phyloP scores from a whole-genome alignment of 805 yeast genomes.

The Candida khao-thaluensis region DNA sequence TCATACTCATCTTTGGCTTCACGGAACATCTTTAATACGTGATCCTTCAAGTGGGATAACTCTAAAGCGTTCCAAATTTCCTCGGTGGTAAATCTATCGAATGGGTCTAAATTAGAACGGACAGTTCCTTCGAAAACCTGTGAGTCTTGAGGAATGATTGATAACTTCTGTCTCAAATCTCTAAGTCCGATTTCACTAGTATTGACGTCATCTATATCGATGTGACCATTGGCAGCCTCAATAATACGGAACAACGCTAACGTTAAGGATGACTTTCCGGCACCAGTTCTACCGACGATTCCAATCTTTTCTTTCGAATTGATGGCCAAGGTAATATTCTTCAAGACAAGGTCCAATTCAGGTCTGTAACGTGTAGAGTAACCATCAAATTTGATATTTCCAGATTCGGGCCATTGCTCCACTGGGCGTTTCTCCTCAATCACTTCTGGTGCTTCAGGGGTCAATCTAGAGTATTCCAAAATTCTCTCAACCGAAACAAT shows the following conservation, averaged over 20 bases:
- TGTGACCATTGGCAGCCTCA: conserved; percentile 68
- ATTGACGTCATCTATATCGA: conserved; percentile 70
- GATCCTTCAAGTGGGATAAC: conserved; percentile 42
- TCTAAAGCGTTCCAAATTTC: conserved; percentile 43
- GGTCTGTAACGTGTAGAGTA: conserved; percentile 46
- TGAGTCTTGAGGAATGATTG: conserved; percentile 92
- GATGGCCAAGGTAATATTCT: conserved; percentile 35
- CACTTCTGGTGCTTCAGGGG: conserved; percentile 80
- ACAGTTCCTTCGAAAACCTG: conserved; percentile 54
- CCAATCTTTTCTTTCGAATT: conserved; percentile 83
- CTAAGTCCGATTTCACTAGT: conserved; percentile 68
- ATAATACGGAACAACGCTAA: conserved; percentile 82
- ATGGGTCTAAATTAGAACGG: conserved; percentile 43
- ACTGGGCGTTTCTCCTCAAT: conserved; percentile 64
- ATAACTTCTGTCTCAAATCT: conserved; percentile 73
- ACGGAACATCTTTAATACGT: conserved; percentile 36
- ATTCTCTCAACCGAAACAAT: conserved; percentile 96
- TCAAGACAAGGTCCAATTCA: conserved; percentile 43
- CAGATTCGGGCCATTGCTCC: conserved; percentile 37
- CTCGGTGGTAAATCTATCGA: conserved; percentile 33
- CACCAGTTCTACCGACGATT: conserved; percentile 96
- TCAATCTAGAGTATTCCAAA: conserved; percentile 76
- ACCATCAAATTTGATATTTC: conserved; percentile 35
- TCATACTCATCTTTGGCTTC: conserved; percentile 30
- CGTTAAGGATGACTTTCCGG: conserved; percentile 87